Base-by-base conservation (phyloP, 768 basidiomycete genomes). In the Stropharia rugosoannulata region DNA sequence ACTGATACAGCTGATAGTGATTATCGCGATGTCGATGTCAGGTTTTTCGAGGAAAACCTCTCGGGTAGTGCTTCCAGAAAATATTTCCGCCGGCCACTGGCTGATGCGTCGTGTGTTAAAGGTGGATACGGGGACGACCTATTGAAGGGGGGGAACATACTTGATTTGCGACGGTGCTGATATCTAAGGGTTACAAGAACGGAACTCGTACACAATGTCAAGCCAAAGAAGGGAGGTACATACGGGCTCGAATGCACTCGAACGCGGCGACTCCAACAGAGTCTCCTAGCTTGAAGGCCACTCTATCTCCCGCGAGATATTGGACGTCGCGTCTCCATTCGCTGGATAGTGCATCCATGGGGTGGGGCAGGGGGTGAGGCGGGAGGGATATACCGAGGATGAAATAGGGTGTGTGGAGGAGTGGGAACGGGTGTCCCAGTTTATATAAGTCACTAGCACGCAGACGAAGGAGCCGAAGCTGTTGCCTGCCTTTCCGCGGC, bases 331-430 rank as follows among this genome's bases (percentile, higher is more conserved):
- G 60, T 49, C 57, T 58, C 70, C 70, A 72, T 61, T 70, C 69
- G 47, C 63, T 67, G 5, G 70, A 72, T 45, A 72, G 60, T 13
- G 68, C 69, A 39, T 69, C 70, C 69, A 70, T 70, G 42, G 42
- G 35, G 29, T 43, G 18, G 8, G 7, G 27, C n/a, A 16, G 29
- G 32, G 22, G 13, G 10, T 40, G 36, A 37, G 32, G 9, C 5
- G 51, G 51, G 12, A 22, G 22, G n/a, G 40, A 15, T 27, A 51
- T 52, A 43, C 40, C n/a, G 22, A 52, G 51, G 32, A 37, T 43
- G 16, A 35, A 44, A 52, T 36, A 52, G 51, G 32, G 15, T 18
- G 41, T 10, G 19, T 32, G 18, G n/a, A 39, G 51, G 41, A 43
- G 41, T 42, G 51, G 49, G 41, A 51, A 41, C 22, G 41, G 27